Evolutionary conservation across 2,329 filamentous ascomycete genomes (phyloP), one percentile per base, ranked within the genome.

Genomic region (Didymella segeticola): DNA sequence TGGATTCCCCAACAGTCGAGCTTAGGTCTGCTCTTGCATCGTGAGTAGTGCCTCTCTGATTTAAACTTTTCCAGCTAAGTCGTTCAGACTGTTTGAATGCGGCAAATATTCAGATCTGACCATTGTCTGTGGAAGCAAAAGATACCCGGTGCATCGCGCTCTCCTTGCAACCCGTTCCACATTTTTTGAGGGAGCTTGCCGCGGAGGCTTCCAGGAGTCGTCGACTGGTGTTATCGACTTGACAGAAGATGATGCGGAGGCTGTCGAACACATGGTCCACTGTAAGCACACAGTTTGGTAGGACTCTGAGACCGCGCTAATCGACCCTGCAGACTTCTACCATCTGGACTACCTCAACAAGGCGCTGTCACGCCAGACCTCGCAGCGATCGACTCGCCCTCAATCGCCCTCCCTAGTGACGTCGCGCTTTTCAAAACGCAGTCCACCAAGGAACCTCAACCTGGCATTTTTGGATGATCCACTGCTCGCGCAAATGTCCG

Each of bases 91-190:
- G 9, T 70, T 71, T 61, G 65, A 73, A 64, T 61, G 60, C 27
- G 69, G 69, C 53, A 73, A 73, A 63, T 82, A 79, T 64, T 79
- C 78, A 50, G 79, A 82, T 67, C 72, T 82, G 58, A 80, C 77
- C 42, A 74, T 82, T 63, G 70, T 70, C 43, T 80, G 76, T 71
- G 77, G 78, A 53, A 64, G 67, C 53, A 74, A 73, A 69, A 75
- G 73, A 72, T 81, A 78, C 70, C 69, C 67, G 23, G 78, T 80
- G 10, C 79, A 82, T 62, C 75, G 76, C 58, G 78, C 77, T 5
- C 76, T 81, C 36, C 66, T 82, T 41, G 80, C 79, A 66, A 79
- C 79, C 30, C 70, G 79, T 41, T 79, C 77, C 30, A 74, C 72
- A 19, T 82, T 82, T 67, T 79, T 79, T 58, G 71, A 73, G 34